Base-by-base conservation (phyloP, 352 stramenopile species). In the Pythium folliculosum region DNA sequence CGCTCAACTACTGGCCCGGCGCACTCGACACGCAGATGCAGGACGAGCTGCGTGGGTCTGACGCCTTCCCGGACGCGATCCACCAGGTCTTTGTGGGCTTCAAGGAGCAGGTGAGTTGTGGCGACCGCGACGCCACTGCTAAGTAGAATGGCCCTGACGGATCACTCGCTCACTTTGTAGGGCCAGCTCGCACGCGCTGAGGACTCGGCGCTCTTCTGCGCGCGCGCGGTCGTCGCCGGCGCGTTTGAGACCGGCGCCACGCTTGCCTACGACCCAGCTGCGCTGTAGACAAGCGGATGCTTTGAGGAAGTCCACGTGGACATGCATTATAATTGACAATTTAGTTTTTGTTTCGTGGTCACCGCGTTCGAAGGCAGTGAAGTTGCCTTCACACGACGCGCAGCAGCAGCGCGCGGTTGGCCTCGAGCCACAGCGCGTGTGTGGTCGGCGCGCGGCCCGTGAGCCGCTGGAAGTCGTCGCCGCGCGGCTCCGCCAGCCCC, bases 21-120 rank as follows among this genome's bases (percentile, higher is more conserved):
- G 82, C 89, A 0, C 89, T 97, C 81, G 80, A 96, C 63, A 96
- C 88, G 43, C 80, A 84, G 58, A 97, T 97, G 89, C 80, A 93
- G 66, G 44, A 66, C 35, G 77, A 67, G 23, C 77, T 93, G 32
- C 84, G 84, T 21, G 80, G 86, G 47, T 87, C 77, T 12, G 35
- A 35, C 1, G 49, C 38, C 0, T 27, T 51, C 1, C 60, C 60
- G 8, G 44, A 50, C 6, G n/a, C 32, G 37, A 66, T 43, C 16
- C 48, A 49, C 21, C 14, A 43, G 12, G 40, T 66, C 32, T 66
- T 66, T 32, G 38, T 47, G 22, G 38, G n/a, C n/a, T 66, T 53
- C 60, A 66, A 59, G 19, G 38, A 60, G 16, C 21, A 58, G 22
- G 60, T 66, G n/a, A n/a, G n/a, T n/a, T n/a, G n/a, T n/a, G n/a